Evolutionary conservation across 1,284 basidiomycete genomes (phyloP).

Genomic region (Papiliotrema nemorosa): DNA sequence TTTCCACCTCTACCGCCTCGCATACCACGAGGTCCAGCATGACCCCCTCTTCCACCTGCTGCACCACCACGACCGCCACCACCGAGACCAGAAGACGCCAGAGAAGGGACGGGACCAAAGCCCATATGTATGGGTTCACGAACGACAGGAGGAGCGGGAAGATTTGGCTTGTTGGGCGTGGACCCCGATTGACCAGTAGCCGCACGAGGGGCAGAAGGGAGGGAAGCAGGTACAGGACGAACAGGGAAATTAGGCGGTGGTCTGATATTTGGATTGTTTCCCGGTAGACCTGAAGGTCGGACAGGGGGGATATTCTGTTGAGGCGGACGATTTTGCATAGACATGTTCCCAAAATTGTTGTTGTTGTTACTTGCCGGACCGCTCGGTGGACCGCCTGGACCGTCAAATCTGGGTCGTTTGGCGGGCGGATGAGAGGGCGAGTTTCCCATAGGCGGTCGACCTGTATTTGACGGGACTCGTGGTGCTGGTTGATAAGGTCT

Average conservation of each 20-base stretch:
- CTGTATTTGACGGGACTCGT: constrained; percentile 13
- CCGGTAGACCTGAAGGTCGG: background rate
- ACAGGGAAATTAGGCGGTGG: constrained; percentile 39
- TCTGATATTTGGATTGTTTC: constrained; percentile 16
- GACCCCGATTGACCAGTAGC: background rate
- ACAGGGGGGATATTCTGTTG: background rate
- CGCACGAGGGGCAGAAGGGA: constrained; percentile 14
- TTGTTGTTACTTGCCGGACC: constrained; percentile 52
- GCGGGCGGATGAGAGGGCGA: constrained; percentile 45
- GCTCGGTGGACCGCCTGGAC: constrained; percentile 55
- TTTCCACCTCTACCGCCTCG: constrained; percentile 43
- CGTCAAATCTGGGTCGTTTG: constrained; percentile 79
- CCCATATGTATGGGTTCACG: constrained; percentile 34
- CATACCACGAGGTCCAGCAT: constrained; percentile 36
- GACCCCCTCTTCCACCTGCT: no score
- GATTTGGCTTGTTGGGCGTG: no score
- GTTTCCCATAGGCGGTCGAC: constrained; percentile 19
- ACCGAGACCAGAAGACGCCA: constrained; percentile 14
- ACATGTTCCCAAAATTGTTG: no score
- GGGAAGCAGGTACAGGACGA: constrained; percentile 48
- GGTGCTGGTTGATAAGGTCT: constrained; percentile 31
- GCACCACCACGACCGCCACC: no score
- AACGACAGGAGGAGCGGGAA: constrained; percentile 10
- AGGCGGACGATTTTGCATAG: no score
- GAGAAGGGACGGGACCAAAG: constrained; percentile 26